These are phyloP conservation scores for Kwoniella sp. DNA, from an alignment of 768 basidiomycete genomes.

Conservation along the genomic window DNA sequence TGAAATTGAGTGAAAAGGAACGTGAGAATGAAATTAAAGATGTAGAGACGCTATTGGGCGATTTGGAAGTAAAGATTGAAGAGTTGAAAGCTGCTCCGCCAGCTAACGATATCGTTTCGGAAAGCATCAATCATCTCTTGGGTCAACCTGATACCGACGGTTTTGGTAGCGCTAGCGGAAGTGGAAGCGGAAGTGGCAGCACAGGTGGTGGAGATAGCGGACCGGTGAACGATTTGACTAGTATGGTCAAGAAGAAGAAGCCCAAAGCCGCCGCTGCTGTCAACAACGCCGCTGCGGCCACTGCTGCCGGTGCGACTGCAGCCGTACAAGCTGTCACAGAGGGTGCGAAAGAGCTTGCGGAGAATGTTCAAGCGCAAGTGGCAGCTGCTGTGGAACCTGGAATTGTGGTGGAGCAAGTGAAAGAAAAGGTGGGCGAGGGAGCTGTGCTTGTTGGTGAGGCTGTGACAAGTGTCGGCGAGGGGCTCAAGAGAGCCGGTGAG, in stretches of 20 bases:
- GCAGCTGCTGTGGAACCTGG: slow-evolving; percentile 11
- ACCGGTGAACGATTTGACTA: slow-evolving; percentile 78
- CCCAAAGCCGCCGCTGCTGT: slow-evolving; percentile 54
- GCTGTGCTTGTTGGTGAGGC: slow-evolving; percentile 1
- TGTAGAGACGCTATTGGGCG: slow-evolving; percentile 70
- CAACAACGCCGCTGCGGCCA: slow-evolving; percentile 4
- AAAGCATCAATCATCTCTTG: slow-evolving; percentile 51
- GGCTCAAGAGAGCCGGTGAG: slow-evolving; percentile 28
- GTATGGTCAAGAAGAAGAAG: slow-evolving; percentile 87
- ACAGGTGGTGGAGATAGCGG: slow-evolving; percentile 15
- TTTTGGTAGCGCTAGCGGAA: not conserved
- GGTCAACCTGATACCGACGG: slow-evolving; percentile 38
- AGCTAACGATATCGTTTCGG: slow-evolving; percentile 45
- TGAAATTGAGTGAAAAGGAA: slow-evolving; percentile 62
- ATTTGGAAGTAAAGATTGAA: slow-evolving; percentile 88
- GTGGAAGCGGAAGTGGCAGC: slow-evolving; percentile 4
- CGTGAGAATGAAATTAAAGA: slow-evolving; percentile 80
- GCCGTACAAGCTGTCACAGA: slow-evolving; percentile 7
- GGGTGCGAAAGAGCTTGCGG: slow-evolving; percentile 1
- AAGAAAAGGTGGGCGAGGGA: slow-evolving; percentile 18
- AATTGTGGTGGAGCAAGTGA: slow-evolving; percentile 2
- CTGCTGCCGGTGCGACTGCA: not conserved
- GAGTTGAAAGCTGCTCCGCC: slow-evolving; percentile 80
- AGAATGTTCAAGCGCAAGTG: not conserved
- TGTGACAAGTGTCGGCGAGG: slow-evolving; percentile 14